phyloP scores from a whole-genome alignment of 2,329 filamentous ascomycete genomes.

The Macrophomina phaseolina region DNA sequence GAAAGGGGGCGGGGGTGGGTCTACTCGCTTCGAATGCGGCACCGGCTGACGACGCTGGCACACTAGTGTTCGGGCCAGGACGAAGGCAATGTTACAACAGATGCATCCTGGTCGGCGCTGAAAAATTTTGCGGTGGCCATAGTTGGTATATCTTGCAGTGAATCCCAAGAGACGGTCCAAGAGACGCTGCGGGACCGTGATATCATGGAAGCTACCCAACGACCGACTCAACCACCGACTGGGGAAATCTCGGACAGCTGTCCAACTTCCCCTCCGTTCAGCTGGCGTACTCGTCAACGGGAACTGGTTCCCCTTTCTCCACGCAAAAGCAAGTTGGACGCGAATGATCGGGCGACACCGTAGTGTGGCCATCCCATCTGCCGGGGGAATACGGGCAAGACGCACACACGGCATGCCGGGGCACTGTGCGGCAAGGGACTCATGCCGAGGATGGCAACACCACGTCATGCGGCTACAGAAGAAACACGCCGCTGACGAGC shows the following conservation, averaged over 20 bases:
- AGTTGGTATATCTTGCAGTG: background rate
- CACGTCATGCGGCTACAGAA: slow-evolving; percentile 18
- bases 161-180: background rate
- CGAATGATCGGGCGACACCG: background rate
- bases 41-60: too few species aligned
- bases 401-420: background rate
- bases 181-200: background rate
- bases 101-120: too few species aligned
- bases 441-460: background rate
- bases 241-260: background rate
- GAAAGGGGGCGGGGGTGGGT: background rate
- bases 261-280: background rate
- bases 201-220: background rate
- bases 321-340: background rate
- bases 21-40: background rate
- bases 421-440: background rate
- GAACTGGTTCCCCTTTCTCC: background rate
- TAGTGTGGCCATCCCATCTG: background rate
- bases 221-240: background rate
- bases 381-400: slow-evolving; percentile 4
- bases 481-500: slow-evolving; percentile 1
- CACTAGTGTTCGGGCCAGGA: too few species aligned
- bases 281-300: background rate
- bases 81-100: background rate
- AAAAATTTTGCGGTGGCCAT: too few species aligned